Conservation (phyloP, 805 yeast genomes). For the Saccharomyces eubayanus region DNA sequence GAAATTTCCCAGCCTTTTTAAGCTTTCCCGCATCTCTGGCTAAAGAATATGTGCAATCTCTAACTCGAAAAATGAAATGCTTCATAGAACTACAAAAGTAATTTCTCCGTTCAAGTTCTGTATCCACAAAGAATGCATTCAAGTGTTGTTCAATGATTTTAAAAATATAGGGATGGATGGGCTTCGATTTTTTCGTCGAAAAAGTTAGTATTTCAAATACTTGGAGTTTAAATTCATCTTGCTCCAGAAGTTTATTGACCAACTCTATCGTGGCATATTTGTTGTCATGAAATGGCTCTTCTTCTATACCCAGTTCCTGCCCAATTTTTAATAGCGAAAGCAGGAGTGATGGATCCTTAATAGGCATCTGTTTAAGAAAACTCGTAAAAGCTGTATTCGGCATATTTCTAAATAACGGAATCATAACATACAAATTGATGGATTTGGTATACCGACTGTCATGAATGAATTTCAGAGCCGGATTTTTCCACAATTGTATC, state of each 20-base stretch:
- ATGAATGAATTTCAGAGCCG: conserved; percentile 32
- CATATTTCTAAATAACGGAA: conserved; percentile 45
- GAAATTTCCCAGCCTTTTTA: conserved; percentile 31
- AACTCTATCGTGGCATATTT: conserved; percentile 30
- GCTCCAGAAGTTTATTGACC: conserved; percentile 38
- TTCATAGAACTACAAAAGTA: conserved; percentile 54
- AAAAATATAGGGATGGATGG: conserved; percentile 41
- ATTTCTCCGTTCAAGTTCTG: conserved; percentile 59
- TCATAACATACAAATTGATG: conserved; percentile 52
- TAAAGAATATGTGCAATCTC: conserved; percentile 58
- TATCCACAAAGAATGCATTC: conserved; percentile 51
- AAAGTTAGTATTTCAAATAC: conserved; percentile 54
- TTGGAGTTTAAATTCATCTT: conserved; percentile 39
- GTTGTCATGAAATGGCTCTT: conserved; percentile 40
- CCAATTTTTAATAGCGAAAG: conserved; percentile 56
- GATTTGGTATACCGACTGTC: conserved; percentile 35
- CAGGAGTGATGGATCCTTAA: conserved; percentile 32
- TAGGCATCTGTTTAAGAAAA: conserved; percentile 29
- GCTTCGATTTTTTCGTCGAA: conserved; percentile 53
- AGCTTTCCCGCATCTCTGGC: conserved; percentile 43
- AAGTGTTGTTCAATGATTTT: conserved; percentile 38
- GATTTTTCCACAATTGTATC: conserved; percentile 44
- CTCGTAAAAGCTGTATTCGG: conserved; percentile 37
- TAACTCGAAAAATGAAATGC: conserved; percentile 53
- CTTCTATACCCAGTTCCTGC: conserved; percentile 47